Evolutionary conservation across 176 grass and related monocot genomes (phyloP).

Genomic region (Lolium rigidum): DNA sequence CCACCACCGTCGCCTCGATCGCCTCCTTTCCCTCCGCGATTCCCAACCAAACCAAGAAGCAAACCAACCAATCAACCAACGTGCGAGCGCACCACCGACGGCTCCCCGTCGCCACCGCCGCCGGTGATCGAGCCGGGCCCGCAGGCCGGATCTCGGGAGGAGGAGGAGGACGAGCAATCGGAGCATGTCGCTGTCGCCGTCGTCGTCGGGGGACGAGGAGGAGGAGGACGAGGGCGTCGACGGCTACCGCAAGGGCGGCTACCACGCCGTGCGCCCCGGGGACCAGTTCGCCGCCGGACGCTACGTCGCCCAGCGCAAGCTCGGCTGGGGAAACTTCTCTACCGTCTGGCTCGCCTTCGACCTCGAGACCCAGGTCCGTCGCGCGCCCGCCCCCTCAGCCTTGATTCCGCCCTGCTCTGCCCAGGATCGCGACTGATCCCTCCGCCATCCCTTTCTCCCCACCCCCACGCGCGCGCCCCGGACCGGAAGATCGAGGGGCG

Average conservation of each 20-base stretch:
- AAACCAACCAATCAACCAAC: slow-evolving; percentile 7
- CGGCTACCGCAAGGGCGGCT: slow-evolving; percentile 92
- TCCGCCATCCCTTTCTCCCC: neutral
- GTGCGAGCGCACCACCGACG: neutral
- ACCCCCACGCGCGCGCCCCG: neutral
- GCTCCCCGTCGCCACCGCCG: slow-evolving; percentile 34
- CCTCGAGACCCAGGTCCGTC: slow-evolving; percentile 57
- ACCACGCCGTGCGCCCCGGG: slow-evolving; percentile 87
- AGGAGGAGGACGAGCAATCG: neutral
- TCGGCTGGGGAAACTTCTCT: slow-evolving; percentile 97
- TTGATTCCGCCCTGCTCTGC: neutral
- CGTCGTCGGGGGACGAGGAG: slow-evolving; percentile 69
- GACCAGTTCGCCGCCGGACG: slow-evolving; percentile 79
- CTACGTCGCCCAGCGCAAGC: slow-evolving; percentile 91
- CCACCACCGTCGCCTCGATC: slow-evolving; percentile 27
- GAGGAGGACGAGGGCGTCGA: slow-evolving; percentile 96
- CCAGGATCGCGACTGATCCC: slow-evolving; percentile 21
- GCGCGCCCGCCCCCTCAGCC: neutral
- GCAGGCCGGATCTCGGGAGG: slow-evolving; percentile 18
- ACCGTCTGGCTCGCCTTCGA: slow-evolving; percentile 98
- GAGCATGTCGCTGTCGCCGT: slow-evolving; percentile 65
- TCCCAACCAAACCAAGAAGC: slow-evolving; percentile 26
- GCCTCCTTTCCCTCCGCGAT: slow-evolving; percentile 31
- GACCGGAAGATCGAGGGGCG: slow-evolving; percentile 33
- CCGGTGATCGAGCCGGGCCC: slow-evolving; percentile 33